phyloP scores from a whole-genome alignment of 148 eudicot genomes.

The Linanthus parryae region DNA sequence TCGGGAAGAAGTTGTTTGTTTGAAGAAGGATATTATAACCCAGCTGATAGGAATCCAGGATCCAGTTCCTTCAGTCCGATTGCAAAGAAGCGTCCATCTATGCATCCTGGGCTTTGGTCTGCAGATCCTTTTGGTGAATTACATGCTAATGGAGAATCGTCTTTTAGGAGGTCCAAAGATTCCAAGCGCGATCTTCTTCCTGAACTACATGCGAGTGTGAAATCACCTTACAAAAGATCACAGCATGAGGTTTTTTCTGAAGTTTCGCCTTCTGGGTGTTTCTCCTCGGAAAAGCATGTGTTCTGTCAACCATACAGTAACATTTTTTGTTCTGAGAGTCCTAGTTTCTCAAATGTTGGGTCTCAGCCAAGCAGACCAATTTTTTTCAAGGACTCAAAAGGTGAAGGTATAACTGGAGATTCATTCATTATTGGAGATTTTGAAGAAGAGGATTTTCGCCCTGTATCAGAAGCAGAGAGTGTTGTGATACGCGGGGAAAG shows the following conservation, averaged over 20 bases:
- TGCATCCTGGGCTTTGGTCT: slow-evolving; percentile 3
- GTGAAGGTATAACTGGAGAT: slow-evolving; percentile 1
- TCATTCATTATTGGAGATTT: slow-evolving; percentile 2
- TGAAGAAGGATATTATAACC: slow-evolving; percentile 10
- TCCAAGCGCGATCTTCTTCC: too few relatives aligned
- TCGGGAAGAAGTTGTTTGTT: slow-evolving; percentile 5
- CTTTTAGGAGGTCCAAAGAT: too few relatives aligned
- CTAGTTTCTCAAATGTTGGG: neutral
- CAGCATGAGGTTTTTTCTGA: neutral
- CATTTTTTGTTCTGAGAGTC: slow-evolving; percentile 6
- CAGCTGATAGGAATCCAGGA: slow-evolving; percentile 12
- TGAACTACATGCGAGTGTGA: slow-evolving; percentile 1
- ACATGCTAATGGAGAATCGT: too few relatives aligned
- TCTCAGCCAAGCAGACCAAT: slow-evolving; percentile 8
- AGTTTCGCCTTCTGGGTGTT: slow-evolving; percentile 3
- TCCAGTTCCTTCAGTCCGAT: too few relatives aligned
- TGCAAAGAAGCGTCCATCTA: slow-evolving; percentile 3
- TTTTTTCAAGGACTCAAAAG: neutral
- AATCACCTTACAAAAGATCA: slow-evolving; percentile 5
- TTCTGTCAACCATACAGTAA: slow-evolving; percentile 5
- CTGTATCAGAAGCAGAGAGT: slow-evolving; percentile 2
- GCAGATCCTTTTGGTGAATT: slow-evolving; percentile 13
- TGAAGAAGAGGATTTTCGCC: slow-evolving; percentile 1
- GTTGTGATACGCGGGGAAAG: slow-evolving; percentile 4
- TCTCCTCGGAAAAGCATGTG: slow-evolving; percentile 11